Percentiles rank a stretch among this genome's conserved stretches.
Conservation (phyloP, 257 asterid species). For the Solanum tacnaense region DNA sequence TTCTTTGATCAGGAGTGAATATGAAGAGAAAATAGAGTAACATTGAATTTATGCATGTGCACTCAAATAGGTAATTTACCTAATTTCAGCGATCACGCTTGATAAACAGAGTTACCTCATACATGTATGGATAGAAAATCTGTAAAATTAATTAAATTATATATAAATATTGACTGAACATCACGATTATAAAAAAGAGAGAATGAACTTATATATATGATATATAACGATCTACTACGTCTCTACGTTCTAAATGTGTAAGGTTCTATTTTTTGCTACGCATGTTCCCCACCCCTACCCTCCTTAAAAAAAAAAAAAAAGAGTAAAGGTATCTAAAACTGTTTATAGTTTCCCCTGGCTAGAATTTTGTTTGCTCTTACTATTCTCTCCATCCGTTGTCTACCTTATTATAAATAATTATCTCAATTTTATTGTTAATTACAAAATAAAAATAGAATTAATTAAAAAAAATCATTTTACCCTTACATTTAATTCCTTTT, state of each 20-base stretch:
- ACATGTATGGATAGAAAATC: not conserved
- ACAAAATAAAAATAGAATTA: too few species aligned
- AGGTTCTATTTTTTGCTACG: too few species aligned
- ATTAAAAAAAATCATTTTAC: too few species aligned
- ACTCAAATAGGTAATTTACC: not conserved
- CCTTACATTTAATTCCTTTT: too few species aligned
- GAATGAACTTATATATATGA: not conserved
- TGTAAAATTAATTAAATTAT: not conserved
- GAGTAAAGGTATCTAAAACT: not conserved
- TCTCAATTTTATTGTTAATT: too few species aligned
- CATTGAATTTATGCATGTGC: not conserved
- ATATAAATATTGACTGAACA: rapidly evolving
- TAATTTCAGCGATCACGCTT: not conserved
- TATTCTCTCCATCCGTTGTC: not conserved
- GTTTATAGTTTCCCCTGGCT: not conserved
- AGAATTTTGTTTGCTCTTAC: not conserved
- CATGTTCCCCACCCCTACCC: not conserved
- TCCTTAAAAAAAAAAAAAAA: not conserved
- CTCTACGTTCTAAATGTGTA: not conserved
- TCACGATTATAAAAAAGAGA: not conserved
- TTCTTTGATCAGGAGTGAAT: not conserved
- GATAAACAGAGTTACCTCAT: not conserved
- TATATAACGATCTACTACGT: not conserved
- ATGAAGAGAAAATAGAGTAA: not conserved
- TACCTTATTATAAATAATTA: too few species aligned